Evolutionary conservation across 1,139 yeast species (phyloP), one percentile per base, ranked within the genome.

Genomic region (Starmera stellimalicola): DNA sequence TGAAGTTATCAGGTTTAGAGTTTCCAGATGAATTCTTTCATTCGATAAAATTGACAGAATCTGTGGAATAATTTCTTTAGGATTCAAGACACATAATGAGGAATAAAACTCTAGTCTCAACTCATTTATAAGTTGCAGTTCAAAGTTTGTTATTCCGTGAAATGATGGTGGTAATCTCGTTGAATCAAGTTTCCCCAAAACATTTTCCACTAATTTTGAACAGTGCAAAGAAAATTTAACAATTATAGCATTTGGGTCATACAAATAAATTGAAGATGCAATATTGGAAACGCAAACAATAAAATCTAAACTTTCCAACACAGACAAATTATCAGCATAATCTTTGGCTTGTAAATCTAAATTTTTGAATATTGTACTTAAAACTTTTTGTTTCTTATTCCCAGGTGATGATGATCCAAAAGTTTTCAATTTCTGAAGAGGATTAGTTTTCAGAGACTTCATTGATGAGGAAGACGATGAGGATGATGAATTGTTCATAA

Each of bases 241-340:
- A 7, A 73, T 47, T 1, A 73, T 63, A 46, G 70, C 70, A 8
- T 52, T 38, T 5, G 72, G 65, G 7, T 72, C 74, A 35, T 65
- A 50, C 31, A 60, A 61, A 37, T 60, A 63, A 6, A 70, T 52
- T 29, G 66, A 62, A 24, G 71, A 59, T 43, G 55, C 73, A 62
- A 55, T 63, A 56, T 40, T 45, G 17, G 58, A 45, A 10, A 55
- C 40, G 4, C 52, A 43, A 15, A 54, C 48, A 27, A 53, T 40
- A 35, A 67, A 60, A 37, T 68, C 70, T 30, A 70, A 52, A 37
- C 60, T 60, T 15, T 60, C 51, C 15, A 63, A 50, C 9, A 51
- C 55, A 10, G 57, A 46, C 2, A 65, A 44, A 29, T 46, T 50
- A 22, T 22, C 25, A 22, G 12, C 12, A 6, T n/a, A 8, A 16